These are phyloP conservation scores for Mucor saturninus DNA, from an alignment of 371 early-diverging fungal genomes.

Conservation along the genomic window DNA sequence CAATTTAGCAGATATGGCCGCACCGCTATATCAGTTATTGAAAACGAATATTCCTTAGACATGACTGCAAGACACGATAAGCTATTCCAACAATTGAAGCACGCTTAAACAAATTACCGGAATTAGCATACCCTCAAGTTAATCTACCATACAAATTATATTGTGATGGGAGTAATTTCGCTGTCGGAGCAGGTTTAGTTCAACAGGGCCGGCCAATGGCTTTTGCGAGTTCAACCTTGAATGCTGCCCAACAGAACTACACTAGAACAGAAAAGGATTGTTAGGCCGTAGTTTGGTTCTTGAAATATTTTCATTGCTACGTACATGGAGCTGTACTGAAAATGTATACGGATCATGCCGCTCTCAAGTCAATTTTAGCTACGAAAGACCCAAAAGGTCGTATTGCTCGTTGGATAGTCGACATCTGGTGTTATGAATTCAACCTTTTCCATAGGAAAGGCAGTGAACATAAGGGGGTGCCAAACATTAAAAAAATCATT, in stretches of 20 bases:
- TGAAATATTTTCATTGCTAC: conserved; percentile 14
- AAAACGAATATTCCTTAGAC: neutral
- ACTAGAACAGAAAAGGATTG: conserved; percentile 5
- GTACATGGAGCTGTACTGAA: too few relatives aligned
- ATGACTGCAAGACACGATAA: too few relatives aligned
- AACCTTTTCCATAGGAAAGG: too few relatives aligned
- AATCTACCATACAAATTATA: conserved; percentile 13
- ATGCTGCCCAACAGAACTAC: conserved; percentile 7
- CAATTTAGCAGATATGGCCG: neutral
- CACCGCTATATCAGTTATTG: conserved; percentile 24
- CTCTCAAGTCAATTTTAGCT: too few relatives aligned
- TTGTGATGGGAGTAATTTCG: conserved; percentile 15
- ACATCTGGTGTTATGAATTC: too few relatives aligned
- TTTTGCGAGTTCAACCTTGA: conserved; percentile 21
- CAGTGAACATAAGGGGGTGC: too few relatives aligned
- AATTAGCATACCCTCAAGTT: conserved; percentile 7
- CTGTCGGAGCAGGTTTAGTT: conserved; percentile 16
- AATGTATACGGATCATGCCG: too few relatives aligned
- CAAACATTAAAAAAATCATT: too few relatives aligned
- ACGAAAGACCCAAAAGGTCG: too few relatives aligned
- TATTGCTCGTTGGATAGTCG: too few relatives aligned
- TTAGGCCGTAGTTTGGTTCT: conserved; percentile 9
- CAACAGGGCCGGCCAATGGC: conserved; percentile 22
- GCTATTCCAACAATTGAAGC: too few relatives aligned
- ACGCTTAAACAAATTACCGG: neutral